Base-by-base conservation (phyloP, 2,329 filamentous ascomycete genomes). In the Rasamsonia emersonii region DNA sequence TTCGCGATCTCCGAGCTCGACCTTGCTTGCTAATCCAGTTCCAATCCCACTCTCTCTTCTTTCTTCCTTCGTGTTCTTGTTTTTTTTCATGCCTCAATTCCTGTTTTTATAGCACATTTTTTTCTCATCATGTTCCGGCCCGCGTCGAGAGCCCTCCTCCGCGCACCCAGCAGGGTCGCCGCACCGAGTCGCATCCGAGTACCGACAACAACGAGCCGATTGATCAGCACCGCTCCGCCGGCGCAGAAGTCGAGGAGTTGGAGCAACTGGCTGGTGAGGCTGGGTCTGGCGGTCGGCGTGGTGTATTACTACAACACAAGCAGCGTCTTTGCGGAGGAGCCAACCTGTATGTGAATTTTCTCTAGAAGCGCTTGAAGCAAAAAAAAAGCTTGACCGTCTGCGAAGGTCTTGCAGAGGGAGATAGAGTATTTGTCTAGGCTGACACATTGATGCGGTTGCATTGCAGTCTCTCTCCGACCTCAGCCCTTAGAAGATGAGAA, bases 251-350 rank as follows among this genome's bases (percentile, higher is more conserved):
- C 76, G 49, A 68, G 85, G 56, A 82, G 78, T 55, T 94, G 85
- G 83, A 93, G 88, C 71, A 81, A 77, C 57, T 70, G 77, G 31
- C 71, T 70, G 3, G 56, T 75, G 49, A 74, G 89, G 65, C 81
- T 86, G 75, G 84, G 77, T 43, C 54, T 91, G 35, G 88, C 85
- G 0, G 70, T 68, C 37, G 85, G 73, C 13, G 77, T 80, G 27
- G 65, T 96, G 30, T 98, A 96, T 65, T 95, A 84, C 62, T 98
- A 96, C 61, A 93, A 86, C 67, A 95, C 86, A 5, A 89, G 81
- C 51, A 74, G 78, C 33, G 69, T 86, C 14, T 96, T 96, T 59
- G 83, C 86, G 10, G 85, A 95, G 49, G 81, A 93, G 59, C 74
- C 78, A 20, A 62, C 73, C 46, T 72, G 86, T 93, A 72, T 45